phyloP scores from a whole-genome alignment of 2,329 filamentous ascomycete genomes.

The Xylaria polymorpha region DNA sequence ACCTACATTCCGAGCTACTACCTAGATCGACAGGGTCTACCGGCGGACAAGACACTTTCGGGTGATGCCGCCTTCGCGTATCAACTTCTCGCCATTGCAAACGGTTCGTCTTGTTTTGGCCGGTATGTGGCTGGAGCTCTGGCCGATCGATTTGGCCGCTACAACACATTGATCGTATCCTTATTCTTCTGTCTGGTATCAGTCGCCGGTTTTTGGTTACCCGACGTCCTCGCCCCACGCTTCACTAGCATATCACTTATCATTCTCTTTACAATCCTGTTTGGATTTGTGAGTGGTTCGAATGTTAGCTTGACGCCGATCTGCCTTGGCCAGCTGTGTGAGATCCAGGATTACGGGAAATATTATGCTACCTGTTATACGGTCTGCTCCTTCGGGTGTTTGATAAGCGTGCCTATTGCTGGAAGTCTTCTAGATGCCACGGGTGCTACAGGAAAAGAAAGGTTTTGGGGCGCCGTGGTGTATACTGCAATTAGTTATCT shows the following conservation, averaged over 20 bases:
- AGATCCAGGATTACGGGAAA: slow-evolving; percentile 27
- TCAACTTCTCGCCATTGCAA: slow-evolving; percentile 28
- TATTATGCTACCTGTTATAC: slow-evolving; percentile 30
- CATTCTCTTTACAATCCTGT: slow-evolving; percentile 19
- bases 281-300: slow-evolving; percentile 26
- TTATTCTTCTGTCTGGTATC: slow-evolving; percentile 25
- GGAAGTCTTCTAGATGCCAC: slow-evolving; percentile 27
- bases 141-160: slow-evolving; percentile 19
- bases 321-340: slow-evolving; percentile 25
- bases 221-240: slow-evolving; percentile 17
- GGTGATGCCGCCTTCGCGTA: slow-evolving; percentile 15
- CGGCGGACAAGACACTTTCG: slow-evolving; percentile 16
- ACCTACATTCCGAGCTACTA: slow-evolving; percentile 29
- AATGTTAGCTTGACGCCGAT: slow-evolving; percentile 29
- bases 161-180: slow-evolving; percentile 28
- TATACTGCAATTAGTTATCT: slow-evolving; percentile 29
- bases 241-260: slow-evolving; percentile 18
- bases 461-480: slow-evolving; percentile 26
- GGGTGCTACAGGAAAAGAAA: slow-evolving; percentile 13
- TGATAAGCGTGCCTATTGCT: slow-evolving; percentile 30
- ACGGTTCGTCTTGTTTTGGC: slow-evolving; percentile 28
- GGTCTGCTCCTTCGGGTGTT: slow-evolving; percentile 23
- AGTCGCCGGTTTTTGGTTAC: slow-evolving; percentile 27
- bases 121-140: slow-evolving; percentile 24
- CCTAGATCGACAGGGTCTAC: slow-evolving; percentile 18